Conservation (phyloP, 768 basidiomycete species). For the Tulasnella sp. region DNA sequence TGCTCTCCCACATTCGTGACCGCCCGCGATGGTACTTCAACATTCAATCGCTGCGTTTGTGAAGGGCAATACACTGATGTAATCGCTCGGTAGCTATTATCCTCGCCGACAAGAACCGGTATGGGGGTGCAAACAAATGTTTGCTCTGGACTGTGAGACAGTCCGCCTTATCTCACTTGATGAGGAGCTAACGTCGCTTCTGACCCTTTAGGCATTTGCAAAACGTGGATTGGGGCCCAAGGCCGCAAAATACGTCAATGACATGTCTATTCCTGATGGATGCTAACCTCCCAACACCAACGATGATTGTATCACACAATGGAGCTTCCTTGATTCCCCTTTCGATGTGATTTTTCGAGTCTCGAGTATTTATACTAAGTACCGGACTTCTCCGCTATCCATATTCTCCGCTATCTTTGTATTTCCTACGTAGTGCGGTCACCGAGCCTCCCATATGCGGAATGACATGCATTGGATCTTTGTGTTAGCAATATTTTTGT, state of each 20-base stretch:
- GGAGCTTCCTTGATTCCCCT: not conserved
- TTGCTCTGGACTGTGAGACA: conserved; percentile 25
- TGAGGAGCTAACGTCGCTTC: not conserved
- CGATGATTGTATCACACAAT: not conserved
- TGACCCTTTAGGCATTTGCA: conserved; percentile 30
- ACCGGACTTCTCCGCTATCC: too few species aligned
- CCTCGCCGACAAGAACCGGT: conserved; percentile 40
- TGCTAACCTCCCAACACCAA: conserved; percentile 17
- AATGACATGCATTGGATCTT: too few species aligned
- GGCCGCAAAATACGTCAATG: conserved; percentile 27
- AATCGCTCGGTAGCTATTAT: conserved; percentile 19
- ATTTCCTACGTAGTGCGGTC: too few species aligned
- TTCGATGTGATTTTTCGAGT: too few species aligned
- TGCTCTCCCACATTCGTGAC: conserved; percentile 11
- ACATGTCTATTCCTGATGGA: conserved; percentile 22
- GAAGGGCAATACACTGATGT: not conserved
- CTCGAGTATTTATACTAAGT: too few species aligned
- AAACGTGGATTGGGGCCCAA: conserved; percentile 37
- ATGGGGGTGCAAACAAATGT: conserved; percentile 35
- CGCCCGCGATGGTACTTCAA: not conserved
- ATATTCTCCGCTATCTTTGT: not conserved
- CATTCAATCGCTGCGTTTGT: too few species aligned
- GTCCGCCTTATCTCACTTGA: not conserved
- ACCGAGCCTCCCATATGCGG: too few species aligned
- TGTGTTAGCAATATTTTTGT: not conserved